These are phyloP conservation scores for Sideroxylon spinosum DNA, from an alignment of 179 eudicot genomes.

Conservation along the genomic window DNA sequence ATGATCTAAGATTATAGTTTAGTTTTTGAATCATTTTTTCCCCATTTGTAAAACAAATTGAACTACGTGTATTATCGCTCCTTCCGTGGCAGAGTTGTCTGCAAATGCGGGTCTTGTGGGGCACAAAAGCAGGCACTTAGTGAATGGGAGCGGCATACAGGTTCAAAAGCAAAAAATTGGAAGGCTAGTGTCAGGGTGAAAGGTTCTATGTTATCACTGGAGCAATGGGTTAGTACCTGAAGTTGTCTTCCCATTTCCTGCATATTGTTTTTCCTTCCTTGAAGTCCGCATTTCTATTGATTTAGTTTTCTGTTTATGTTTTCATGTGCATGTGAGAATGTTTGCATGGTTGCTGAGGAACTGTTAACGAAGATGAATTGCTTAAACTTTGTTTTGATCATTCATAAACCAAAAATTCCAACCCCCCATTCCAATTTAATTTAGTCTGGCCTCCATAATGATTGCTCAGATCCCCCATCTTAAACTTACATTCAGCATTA, in stretches of 20 bases:
- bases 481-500: background rate
- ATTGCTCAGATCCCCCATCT: background rate
- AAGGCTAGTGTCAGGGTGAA: conserved; percentile 60
- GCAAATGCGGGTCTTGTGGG: conserved; percentile 69
- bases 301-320: background rate
- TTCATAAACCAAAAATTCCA: background rate
- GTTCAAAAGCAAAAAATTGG: conserved; percentile 66
- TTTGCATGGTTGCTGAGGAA: background rate
- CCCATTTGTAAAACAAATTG: background rate
- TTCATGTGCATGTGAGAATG: background rate
- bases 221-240: conserved; percentile 62
- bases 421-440: background rate
- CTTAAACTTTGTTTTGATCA: background rate
- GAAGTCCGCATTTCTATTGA: background rate
- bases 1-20: background rate
- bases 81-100: conserved; percentile 45
- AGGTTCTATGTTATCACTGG: conserved; percentile 58
- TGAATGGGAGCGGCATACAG: conserved; percentile 77
- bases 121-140: conserved; percentile 53
- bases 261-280: background rate
- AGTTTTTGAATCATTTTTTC: background rate
- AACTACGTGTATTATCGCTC: background rate
- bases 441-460: background rate
- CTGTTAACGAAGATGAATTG: background rate
- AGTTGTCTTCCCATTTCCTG: conserved; percentile 3